Base-by-base conservation (phyloP, 331 rosid species). In the Quercus tomentella region DNA sequence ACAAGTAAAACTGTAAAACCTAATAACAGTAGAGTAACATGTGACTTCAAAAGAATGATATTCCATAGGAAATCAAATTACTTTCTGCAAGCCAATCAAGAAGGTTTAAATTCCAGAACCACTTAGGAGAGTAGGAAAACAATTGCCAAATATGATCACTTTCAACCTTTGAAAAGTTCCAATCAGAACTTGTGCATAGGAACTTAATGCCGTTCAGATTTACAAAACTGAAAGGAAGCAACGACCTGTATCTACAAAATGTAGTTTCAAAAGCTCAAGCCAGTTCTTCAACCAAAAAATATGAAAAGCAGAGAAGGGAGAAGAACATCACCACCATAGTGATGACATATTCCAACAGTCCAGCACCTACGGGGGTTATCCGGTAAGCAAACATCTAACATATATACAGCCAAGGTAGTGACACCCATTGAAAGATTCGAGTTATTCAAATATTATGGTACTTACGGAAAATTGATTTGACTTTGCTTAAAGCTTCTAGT, bases 361-460 rank as follows among this genome's bases (percentile, higher is more conserved):
- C 61, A 61, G 54, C 74, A 62, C 63, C 81, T 63, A 70, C 54
- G 70, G 30, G 45, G 76, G 79, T 30, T 30, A 57, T 16, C 31
- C 56, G 56, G 79, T 31, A 74, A 65, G 61, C 52, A 43, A 69
- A 76, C 66, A 79, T 57, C 77, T 28, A 78, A 62, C 76, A 62
- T 87, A 91, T 88, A 84, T 86, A 88, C 90, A 87, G 17, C 84
- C 74, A 22, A 55, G 25, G 70, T 55, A 63, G 35, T 43, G 66
- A 22, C 14, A 33, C 73, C 79, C 23, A 3, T 66, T 15, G 22
- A 74, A 77, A 14, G 56, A 77, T 54, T 84, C 52, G 69, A 68
- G 35, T 21, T 20, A 61, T 51, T 31, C 11, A 14, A 56, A 79
- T 11, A 58, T 72, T 74, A 56, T 56, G 28, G 14, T 1, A 63